Percentiles rank a stretch among this genome's conserved stretches.
These are phyloP conservation scores for Zymoseptoria tritici DNA, from an alignment of 2,329 filamentous ascomycete genomes.

Conservation along the genomic window DNA sequence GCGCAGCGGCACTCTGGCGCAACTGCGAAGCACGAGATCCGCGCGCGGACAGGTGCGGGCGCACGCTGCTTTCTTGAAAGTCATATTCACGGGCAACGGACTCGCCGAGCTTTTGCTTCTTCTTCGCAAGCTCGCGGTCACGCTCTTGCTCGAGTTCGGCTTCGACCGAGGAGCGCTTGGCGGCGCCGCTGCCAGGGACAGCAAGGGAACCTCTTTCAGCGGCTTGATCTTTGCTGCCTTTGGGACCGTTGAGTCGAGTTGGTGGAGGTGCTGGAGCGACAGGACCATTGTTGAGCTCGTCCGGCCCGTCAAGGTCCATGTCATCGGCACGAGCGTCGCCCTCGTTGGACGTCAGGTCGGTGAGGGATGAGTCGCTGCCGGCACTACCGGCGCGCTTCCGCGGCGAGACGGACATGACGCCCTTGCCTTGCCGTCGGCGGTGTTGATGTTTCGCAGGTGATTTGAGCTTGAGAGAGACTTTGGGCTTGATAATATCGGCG, in stretches of 20 bases:
- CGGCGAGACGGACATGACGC: constrained; percentile 21
- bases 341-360: constrained; percentile 30
- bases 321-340: constrained; percentile 15
- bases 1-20: constrained; percentile 12
- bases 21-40: constrained; percentile 12
- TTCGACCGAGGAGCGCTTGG: constrained; percentile 31
- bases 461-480: constrained; percentile 27
- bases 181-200: constrained; percentile 10
- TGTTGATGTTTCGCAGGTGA: constrained; percentile 16
- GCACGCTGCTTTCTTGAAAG: constrained; percentile 28
- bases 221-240: constrained; percentile 21
- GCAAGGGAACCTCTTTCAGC: constrained; percentile 24
- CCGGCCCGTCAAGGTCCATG: constrained; percentile 17
- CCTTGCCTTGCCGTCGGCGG: constrained; percentile 12
- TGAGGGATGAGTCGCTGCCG: constrained; percentile 27
- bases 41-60: constrained; percentile 14
- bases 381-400: constrained; percentile 20
- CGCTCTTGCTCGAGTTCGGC: constrained; percentile 26
- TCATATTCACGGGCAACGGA: constrained; percentile 23
- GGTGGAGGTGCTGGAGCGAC: constrained; percentile 5
- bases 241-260: constrained; percentile 13
- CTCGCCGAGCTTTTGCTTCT: constrained; percentile 29
- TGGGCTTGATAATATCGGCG: constrained; percentile 20
- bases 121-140: constrained; percentile 22
- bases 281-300: constrained; percentile 8